phyloP scores from a whole-genome alignment of 1,284 basidiomycete genomes.

The Melampsora abietis-canadensis region DNA sequence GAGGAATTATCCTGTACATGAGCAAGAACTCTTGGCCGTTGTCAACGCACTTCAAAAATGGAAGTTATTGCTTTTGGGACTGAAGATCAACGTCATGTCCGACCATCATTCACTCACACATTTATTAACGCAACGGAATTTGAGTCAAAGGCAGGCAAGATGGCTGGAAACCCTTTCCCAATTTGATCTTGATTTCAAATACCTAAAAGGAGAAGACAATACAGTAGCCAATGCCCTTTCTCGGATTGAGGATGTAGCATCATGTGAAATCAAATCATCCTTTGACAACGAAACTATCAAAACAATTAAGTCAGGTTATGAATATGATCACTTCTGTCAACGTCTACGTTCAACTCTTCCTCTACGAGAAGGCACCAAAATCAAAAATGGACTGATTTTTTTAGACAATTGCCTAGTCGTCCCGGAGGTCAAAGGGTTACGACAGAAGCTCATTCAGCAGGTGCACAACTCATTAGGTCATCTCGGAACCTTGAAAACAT shows the following conservation, averaged over 20 bases:
- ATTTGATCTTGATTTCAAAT: slow-evolving; percentile 50
- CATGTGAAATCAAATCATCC: background rate
- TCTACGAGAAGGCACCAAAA: background rate
- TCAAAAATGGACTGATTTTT: slow-evolving; percentile 51
- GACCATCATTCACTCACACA: slow-evolving; percentile 52
- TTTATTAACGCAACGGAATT: slow-evolving; percentile 54
- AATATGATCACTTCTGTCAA: background rate
- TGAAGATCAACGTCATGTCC: background rate
- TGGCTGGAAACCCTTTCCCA: slow-evolving; percentile 56
- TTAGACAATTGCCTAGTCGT: slow-evolving; percentile 52
- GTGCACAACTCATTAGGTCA: slow-evolving; percentile 54
- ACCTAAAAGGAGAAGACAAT: slow-evolving; percentile 55
- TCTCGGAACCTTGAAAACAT: slow-evolving; percentile 55
- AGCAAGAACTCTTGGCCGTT: slow-evolving; percentile 8
- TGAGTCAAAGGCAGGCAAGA: slow-evolving; percentile 53
- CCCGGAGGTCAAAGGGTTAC: slow-evolving; percentile 46
- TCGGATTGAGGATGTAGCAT: slow-evolving; percentile 10
- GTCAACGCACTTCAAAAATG: background rate
- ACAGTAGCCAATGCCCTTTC: slow-evolving; percentile 55
- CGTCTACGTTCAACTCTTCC: background rate
- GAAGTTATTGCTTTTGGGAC: background rate
- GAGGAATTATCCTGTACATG: background rate
- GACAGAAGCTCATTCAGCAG: slow-evolving; percentile 49
- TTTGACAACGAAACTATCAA: background rate
- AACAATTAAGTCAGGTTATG: background rate